Base-by-base conservation (phyloP, 345 rosid species). In the Angophora floribunda region DNA sequence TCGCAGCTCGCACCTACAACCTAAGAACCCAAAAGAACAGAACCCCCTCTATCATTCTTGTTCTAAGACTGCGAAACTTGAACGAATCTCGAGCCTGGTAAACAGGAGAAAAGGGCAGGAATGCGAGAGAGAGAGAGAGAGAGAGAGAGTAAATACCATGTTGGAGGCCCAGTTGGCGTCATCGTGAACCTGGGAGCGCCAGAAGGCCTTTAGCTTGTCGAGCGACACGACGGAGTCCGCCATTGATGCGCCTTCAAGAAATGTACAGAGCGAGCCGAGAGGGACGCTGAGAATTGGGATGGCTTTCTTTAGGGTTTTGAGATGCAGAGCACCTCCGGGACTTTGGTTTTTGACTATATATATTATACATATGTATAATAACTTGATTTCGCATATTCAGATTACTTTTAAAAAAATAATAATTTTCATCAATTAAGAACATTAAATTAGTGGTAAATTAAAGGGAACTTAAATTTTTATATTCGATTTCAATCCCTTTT, bases 141-240 rank as follows among this genome's bases (percentile, higher is more conserved):
- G 57, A 57, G 65, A 59, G 65, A 59, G 14, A 10, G 65, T 4
- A 65, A 67, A 53, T 52, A 41, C 99, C 97, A 90, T 65, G 93
- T 97, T 97, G 90, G 51, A 89, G 10, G 94, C 97, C 98, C 97
- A 95, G 52, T 94, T 94, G 89, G 94, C 96, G 67, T 96, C 99
- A 51, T 96, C 96, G 86, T 95, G 90, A 57, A 94, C 89, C 91
- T 97, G 95, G 87, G 96, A 95, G 63, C 90, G 92, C 95, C 92
- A 96, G 67, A 94, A 75, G 53, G 94, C 92, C 92, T 94, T 95
- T 7, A 95, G 86, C 88, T 92, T 92, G 3, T 95, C 95, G 24
- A 94, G 57, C 36, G 97, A 95, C 36, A 93, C 61, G 67, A 52
- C 51, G 52, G 89, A 52, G 53, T 90, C 92, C 87, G 91, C 98